Conservation (phyloP, 306 rosid species). For the Lupinus albus region DNA sequence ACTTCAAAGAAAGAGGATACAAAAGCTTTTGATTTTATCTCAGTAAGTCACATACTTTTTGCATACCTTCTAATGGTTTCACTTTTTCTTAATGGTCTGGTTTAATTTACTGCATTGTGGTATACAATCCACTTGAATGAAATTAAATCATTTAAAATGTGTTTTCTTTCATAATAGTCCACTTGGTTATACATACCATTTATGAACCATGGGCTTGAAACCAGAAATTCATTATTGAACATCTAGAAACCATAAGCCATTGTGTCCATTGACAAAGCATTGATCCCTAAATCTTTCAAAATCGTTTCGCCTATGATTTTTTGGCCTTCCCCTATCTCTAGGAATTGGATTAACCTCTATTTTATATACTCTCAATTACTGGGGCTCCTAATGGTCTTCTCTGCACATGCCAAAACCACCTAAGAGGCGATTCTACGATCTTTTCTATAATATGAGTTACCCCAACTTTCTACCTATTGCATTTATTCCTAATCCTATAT, state of each 20-base stretch:
- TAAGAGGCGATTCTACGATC: too few species aligned
- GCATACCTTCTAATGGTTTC: conserved; percentile 26
- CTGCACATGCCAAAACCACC: too few species aligned
- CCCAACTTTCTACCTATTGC: too few species aligned
- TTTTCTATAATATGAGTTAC: too few species aligned
- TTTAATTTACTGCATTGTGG: conserved; percentile 37
- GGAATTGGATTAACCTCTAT: too few species aligned
- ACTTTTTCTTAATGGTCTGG: conserved; percentile 30
- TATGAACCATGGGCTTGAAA: conserved; percentile 14
- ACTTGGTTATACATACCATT: background rate
- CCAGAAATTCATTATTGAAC: conserved; percentile 19
- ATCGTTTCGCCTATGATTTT: too few species aligned
- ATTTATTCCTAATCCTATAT: too few species aligned
- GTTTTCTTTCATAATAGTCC: conserved; percentile 7
- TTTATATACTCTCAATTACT: too few species aligned
- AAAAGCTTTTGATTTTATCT: conserved; percentile 94
- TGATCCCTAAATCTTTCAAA: too few species aligned
- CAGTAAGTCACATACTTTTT: conserved; percentile 60
- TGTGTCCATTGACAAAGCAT: too few species aligned
- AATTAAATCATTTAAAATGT: background rate
- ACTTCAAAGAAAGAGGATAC: conserved; percentile 86
- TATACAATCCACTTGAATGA: background rate
- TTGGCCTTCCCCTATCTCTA: too few species aligned
- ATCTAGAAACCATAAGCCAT: conserved; percentile 6
- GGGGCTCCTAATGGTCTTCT: too few species aligned